Conservation (phyloP, 2,329 filamentous ascomycete genomes). For the Emericellopsis cladophorae region DNA sequence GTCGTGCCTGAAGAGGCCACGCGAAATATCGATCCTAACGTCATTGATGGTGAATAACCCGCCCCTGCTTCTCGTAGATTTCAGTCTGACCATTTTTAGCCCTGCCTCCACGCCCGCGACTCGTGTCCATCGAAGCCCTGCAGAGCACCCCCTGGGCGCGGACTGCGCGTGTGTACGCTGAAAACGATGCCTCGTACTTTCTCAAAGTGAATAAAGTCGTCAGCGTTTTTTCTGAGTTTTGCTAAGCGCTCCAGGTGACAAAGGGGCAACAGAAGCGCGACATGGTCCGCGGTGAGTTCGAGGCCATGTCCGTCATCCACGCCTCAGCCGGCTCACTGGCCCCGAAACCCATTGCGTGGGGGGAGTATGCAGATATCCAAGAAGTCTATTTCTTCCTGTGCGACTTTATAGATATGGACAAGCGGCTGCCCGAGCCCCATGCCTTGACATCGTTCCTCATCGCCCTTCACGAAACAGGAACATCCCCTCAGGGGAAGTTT, state of each 20-base stretch:
- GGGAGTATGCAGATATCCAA: background rate
- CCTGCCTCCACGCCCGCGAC: too few relatives aligned
- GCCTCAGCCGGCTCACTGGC: background rate
- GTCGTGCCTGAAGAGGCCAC: too few relatives aligned
- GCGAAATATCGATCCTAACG: too few relatives aligned
- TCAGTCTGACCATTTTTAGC: too few relatives aligned
- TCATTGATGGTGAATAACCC: too few relatives aligned
- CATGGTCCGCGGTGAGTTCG: constrained; percentile 1
- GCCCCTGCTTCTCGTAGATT: too few relatives aligned
- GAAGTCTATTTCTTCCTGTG: constrained; percentile 4
- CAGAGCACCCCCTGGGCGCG: constrained; percentile 3
- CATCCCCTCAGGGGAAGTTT: constrained; percentile 17
- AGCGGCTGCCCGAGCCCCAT: constrained; percentile 1
- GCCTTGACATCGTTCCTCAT: background rate
- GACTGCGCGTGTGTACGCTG: background rate
- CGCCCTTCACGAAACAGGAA: constrained; percentile 1
- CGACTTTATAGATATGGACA: constrained; percentile 3
- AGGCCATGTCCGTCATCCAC: constrained; percentile 1
- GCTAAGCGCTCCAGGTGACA: background rate
- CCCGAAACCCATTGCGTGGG: constrained; percentile 1
- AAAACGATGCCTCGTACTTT: constrained; percentile 1
- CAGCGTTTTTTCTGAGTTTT: background rate
- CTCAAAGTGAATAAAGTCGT: constrained; percentile 1
- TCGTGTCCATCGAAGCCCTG: background rate
- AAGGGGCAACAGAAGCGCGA: background rate